Base-by-base conservation (phyloP, 225 moss, liverwort and hornwort species). In the Sphagnum contortum region DNA sequence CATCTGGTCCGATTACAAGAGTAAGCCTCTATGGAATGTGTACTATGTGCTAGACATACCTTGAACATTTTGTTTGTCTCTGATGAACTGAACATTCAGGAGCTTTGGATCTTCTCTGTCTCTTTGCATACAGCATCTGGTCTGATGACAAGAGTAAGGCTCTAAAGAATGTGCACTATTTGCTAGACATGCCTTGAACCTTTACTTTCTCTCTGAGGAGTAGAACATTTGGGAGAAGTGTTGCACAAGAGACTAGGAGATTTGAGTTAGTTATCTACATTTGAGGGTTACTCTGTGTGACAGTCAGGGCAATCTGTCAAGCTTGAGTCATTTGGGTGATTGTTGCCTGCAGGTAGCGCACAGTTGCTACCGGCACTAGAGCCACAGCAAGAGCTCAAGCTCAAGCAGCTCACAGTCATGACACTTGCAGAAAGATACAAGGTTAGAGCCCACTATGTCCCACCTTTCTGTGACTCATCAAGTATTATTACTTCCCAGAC, bases 351-450 rank as follows among this genome's bases (percentile, higher is more conserved):
- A 92, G 92, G 88, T 73, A 88, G 86, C 76, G 82, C 75, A 56
- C 72, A 72, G 68, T 71, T 84, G 77, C 75, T 94, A 73, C 93
- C 93, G 66, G 77, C 82, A 6, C 67, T 94, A 68, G 80, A 82
- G 29, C 80, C 88, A 9, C 84, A 90, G 73, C 93, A 94, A 68
- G 84, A 82, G 68, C 81, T 94, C 3, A 94, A 94, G 77, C 81
- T 94, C 48, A 94, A 94, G 84, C 93, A 94, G 72, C 76, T 94
- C 46, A 94, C 93, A 46, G 93, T 90, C 61, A 88, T 94, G 90
- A 87, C 93, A 49, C 73, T 94, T 69, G 88, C 93, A 64, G 93
- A 94, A 76, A 78, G 81, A 68, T 76, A 86, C 2, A 94, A 94
- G 93, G 92, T 92, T 72, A 48, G 4, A 29, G 29, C 29, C 29